These are phyloP conservation scores for Roridomyces roridus DNA, from an alignment of 768 basidiomycete genomes.

Conservation along the genomic window DNA sequence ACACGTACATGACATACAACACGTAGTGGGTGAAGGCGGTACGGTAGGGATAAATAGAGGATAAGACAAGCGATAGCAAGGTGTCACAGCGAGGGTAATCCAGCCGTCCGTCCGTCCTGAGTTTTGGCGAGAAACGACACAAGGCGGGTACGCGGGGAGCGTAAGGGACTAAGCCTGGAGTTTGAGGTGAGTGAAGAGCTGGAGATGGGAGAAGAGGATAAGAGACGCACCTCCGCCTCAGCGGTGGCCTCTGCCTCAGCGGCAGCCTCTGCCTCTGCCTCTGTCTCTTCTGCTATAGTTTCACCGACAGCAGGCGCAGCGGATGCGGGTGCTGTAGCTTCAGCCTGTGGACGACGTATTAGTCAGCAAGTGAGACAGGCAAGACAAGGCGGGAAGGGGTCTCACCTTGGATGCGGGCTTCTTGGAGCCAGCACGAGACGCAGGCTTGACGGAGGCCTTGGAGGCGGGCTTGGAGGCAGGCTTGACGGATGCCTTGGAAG, in stretches of 20 bases:
- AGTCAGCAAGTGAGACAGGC: conserved; percentile 14
- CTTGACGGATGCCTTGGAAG: conserved; percentile 46
- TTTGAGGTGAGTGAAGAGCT: neutral
- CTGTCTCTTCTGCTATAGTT: conserved; percentile 51
- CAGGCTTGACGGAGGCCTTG: conserved; percentile 49
- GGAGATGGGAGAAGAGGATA: neutral
- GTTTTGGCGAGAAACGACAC: neutral
- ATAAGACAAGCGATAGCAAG: conserved; percentile 19
- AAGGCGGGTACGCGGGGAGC: neutral
- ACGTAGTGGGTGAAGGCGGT: neutral
- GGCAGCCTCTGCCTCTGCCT: conserved; percentile 37
- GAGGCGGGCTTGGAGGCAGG: conserved; percentile 56
- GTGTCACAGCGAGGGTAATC: neutral
- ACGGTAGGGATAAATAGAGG: conserved; percentile 18
- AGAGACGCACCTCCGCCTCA: conserved; percentile 15
- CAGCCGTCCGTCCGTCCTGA: neutral
- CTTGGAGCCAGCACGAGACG: conserved; percentile 63
- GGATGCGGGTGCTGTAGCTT: conserved; percentile 33
- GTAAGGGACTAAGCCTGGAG: conserved; percentile 1
- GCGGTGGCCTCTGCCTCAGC: conserved; percentile 35
- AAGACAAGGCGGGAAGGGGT: neutral
- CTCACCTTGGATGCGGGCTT: conserved; percentile 47
- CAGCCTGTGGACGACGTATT: conserved; percentile 29
- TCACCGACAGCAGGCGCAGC: conserved; percentile 34
- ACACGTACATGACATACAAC: conserved; percentile 20